These are phyloP conservation scores for Lolium rigidum DNA, from an alignment of 176 grass and related monocot species.

Conservation along the genomic window DNA sequence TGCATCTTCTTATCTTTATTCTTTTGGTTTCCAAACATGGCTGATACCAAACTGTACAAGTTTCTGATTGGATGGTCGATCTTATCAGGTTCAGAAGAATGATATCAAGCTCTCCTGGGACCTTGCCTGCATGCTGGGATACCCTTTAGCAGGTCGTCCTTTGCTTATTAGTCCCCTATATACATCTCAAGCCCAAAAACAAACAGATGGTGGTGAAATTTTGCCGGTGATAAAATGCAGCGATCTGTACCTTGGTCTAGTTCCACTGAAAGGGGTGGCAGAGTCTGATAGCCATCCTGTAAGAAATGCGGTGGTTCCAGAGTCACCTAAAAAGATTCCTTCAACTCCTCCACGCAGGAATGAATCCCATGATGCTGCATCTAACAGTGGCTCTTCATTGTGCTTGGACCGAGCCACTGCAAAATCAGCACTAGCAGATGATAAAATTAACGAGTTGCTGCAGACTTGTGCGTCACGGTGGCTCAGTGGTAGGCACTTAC, in stretches of 20 bases:
- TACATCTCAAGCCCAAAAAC: slow-evolving; percentile 35
- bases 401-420: slow-evolving; percentile 56
- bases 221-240: slow-evolving; percentile 63
- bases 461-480: slow-evolving; percentile 69
- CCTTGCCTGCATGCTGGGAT: slow-evolving; percentile 73
- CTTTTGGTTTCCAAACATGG: slow-evolving; percentile 6
- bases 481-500: slow-evolving; percentile 70
- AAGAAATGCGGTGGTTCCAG: slow-evolving; percentile 36
- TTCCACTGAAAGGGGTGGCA: slow-evolving; percentile 51
- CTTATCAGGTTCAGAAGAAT: slow-evolving; percentile 77
- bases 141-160: slow-evolving; percentile 51
- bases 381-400: slow-evolving; percentile 44
- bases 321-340: slow-evolving; percentile 55
- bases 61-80: slow-evolving; percentile 16
- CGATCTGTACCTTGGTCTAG: slow-evolving; percentile 63
- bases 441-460: slow-evolving; percentile 68
- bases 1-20: slow-evolving; percentile 9
- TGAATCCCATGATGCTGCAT: slow-evolving; percentile 38
- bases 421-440: slow-evolving; percentile 74
- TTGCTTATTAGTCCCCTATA: slow-evolving; percentile 68
- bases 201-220: slow-evolving; percentile 30
- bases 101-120: slow-evolving; percentile 85
- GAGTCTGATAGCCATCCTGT: slow-evolving; percentile 10
- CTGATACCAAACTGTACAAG: slow-evolving; percentile 30
- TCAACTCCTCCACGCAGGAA: slow-evolving; percentile 44